These are phyloP conservation scores for Magnaporthiopsis poae DNA, from an alignment of 2,329 filamentous ascomycete species.

Conservation along the genomic window DNA sequence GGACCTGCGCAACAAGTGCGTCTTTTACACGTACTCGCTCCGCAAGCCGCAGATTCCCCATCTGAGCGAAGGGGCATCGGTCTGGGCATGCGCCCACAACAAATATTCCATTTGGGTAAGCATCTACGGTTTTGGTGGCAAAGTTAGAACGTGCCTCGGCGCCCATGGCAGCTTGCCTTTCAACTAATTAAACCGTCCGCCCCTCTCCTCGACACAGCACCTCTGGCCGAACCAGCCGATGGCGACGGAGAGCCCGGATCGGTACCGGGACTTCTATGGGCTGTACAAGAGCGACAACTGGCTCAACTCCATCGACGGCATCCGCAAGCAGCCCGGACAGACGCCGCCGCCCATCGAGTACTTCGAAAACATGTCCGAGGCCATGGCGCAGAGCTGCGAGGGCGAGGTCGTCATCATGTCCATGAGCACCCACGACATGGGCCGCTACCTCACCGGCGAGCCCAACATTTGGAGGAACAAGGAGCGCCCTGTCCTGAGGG, in stretches of 20 bases:
- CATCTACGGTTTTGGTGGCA: neutral
- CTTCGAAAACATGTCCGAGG: conserved; percentile 1
- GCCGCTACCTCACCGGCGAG: neutral
- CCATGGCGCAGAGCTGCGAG: neutral
- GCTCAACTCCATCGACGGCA: neutral
- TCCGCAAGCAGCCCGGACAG: neutral
- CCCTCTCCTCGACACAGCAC: neutral
- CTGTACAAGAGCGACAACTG: neutral
- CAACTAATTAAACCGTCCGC: no score
- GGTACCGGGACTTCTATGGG: neutral
- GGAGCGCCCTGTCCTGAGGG: neutral
- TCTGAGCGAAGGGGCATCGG: neutral
- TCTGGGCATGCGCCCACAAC: neutral
- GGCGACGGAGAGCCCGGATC: neutral
- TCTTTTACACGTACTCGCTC: neutral
- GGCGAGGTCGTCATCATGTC: neutral
- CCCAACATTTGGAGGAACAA: conserved; percentile 1
- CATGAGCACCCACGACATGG: neutral
- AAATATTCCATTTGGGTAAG: neutral
- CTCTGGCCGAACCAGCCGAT: neutral
- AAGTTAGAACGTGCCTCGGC: no score
- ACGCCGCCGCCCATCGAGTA: neutral
- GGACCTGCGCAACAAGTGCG: neutral
- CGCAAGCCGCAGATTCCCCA: neutral
- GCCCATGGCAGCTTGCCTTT: no score